Conservation (phyloP, 2,329 filamentous ascomycete species). For the Alternaria tenuissima region DNA sequence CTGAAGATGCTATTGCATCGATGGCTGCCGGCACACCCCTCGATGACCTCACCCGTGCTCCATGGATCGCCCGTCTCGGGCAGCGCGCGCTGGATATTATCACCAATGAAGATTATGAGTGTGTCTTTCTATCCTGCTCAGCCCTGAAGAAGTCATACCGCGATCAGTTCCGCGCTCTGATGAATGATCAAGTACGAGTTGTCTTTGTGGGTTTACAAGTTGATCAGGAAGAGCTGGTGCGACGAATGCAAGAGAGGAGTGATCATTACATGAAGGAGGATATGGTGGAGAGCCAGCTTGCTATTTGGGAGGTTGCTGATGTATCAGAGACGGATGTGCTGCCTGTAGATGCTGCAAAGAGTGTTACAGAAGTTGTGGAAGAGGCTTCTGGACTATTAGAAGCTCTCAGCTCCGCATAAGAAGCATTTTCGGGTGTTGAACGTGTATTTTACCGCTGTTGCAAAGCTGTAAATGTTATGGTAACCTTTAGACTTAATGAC, state of each 20-base stretch:
- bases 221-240: slow-evolving; percentile 35
- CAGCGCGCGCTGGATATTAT: not conserved
- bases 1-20: slow-evolving; percentile 40
- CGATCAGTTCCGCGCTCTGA: slow-evolving; percentile 38
- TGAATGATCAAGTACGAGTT: slow-evolving; percentile 26
- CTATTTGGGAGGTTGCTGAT: slow-evolving; percentile 38
- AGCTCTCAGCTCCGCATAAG: not conserved
- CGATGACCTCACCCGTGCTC: not conserved
- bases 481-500: too few species aligned
- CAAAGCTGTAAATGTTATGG: too few species aligned
- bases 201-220: slow-evolving; percentile 52
- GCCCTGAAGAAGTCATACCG: slow-evolving; percentile 49
- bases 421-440: not conserved
- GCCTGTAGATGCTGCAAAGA: slow-evolving; percentile 36
- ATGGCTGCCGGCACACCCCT: slow-evolving; percentile 46
- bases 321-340: slow-evolving; percentile 48
- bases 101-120: not conserved
- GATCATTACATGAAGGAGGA: slow-evolving; percentile 50
- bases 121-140: slow-evolving; percentile 50
- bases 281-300: slow-evolving; percentile 41
- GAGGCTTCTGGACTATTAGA: not conserved
- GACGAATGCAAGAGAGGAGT: slow-evolving; percentile 37
- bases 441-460: too few species aligned
- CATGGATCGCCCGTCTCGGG: slow-evolving; percentile 4
- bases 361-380: slow-evolving; percentile 7